These are phyloP conservation scores for Euphrasia arctica DNA, from an alignment of 305 asterid genomes.

Conservation along the genomic window DNA sequence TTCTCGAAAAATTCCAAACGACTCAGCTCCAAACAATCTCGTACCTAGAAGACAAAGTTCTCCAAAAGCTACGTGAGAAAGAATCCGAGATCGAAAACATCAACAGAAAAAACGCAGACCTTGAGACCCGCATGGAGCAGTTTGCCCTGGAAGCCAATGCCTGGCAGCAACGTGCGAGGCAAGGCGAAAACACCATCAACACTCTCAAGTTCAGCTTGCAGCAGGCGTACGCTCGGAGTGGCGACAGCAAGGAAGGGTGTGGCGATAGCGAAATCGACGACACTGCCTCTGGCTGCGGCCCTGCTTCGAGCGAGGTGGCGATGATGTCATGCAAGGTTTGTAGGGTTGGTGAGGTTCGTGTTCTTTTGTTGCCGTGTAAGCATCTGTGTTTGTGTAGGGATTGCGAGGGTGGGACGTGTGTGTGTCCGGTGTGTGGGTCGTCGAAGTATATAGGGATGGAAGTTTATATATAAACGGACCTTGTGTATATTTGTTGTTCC, in stretches of 20 bases:
- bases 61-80: slow-evolving; percentile 67
- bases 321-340: slow-evolving; percentile 81
- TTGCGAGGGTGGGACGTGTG: slow-evolving; percentile 72
- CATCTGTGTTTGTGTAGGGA: slow-evolving; percentile 92
- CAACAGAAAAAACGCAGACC: slow-evolving; percentile 77
- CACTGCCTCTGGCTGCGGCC: slow-evolving; percentile 88
- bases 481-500: too few relatives aligned
- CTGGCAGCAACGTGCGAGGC: slow-evolving; percentile 86
- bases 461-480: slow-evolving; percentile 53
- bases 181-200: slow-evolving; percentile 74
- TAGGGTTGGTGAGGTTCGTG: slow-evolving; percentile 64
- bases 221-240: slow-evolving; percentile 67
- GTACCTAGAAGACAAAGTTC: slow-evolving; percentile 70
- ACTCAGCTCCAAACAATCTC: slow-evolving; percentile 77
- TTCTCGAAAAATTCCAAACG: slow-evolving; percentile 73
- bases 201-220: slow-evolving; percentile 65
- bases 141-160: slow-evolving; percentile 69
- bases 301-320: slow-evolving; percentile 39
- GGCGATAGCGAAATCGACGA: slow-evolving; percentile 96
- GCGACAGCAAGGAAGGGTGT: slow-evolving; percentile 95
- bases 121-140: slow-evolving; percentile 66
- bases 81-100: slow-evolving; percentile 70
- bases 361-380: slow-evolving; percentile 93
- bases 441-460: slow-evolving; percentile 81
- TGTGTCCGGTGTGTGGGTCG: slow-evolving; percentile 83